Evolutionary conservation across 257 asterid genomes (phyloP), one percentile per base, ranked within the genome.

Genomic region (Solanum corneliomulleri): DNA sequence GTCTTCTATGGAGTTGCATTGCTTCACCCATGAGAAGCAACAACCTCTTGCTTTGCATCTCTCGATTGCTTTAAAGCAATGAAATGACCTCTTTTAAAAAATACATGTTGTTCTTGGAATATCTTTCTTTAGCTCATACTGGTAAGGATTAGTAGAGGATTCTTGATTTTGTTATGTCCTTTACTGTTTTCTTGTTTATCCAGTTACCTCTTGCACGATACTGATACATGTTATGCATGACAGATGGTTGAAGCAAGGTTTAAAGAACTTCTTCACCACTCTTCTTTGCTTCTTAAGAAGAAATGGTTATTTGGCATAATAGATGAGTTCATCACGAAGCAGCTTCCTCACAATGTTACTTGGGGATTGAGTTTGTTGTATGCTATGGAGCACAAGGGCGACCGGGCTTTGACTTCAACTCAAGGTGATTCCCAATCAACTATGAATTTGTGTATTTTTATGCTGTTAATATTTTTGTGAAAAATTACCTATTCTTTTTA

Each of bases 341-440:
- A 97, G 93, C 98, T 97, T 88, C 99, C 99, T 56, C 99, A 97
- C 88, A 97, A 97, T 82, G 99, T 97, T 60, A 97, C 99, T 27
- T 96, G 99, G 99, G 98, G 98, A 68, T 89, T 97, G 92, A 97
- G 99, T 94, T 92, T 97, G 90, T 87, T 97, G 93, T 97, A 97
- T 90, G 99, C 99, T 77, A 72, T 97, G 92, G 99, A 97, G 91
- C 98, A 97, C 91, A 92, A 88, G 92, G 99, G 99, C 69, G 98
- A 97, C 84, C 93, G 99, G 82, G 97, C 99, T 91, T 88, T 89
- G 93, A 93, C 98, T 89, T 94, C 99, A 82, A 97, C 99, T 91
- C 99, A 97, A 93, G 99, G 99, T 97, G 91, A 89, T 87, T 25
- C 74, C 86, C 76, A 68, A 29, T 29, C 60, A 68, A 15, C 14